Evolutionary conservation across 768 basidiomycete species (phyloP).

Genomic region (Strobilomyces dryophilus): DNA sequence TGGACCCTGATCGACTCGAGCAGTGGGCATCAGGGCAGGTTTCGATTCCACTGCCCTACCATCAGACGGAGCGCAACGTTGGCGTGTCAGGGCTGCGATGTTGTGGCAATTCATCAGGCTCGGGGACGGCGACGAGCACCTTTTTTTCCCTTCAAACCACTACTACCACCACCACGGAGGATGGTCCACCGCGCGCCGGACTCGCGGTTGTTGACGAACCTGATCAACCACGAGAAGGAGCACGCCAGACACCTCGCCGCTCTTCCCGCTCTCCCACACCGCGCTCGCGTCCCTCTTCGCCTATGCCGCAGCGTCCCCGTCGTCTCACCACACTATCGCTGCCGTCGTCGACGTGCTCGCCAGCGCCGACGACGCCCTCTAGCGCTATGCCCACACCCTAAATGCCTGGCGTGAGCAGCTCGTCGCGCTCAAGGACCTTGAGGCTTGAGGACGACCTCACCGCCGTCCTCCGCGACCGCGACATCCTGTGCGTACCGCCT

Average conservation of each 20-base stretch:
- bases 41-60: neutral
- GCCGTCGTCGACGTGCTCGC: conserved; percentile 56
- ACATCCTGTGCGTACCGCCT: conserved; percentile 63
- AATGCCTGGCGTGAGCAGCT: conserved; percentile 66
- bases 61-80: neutral
- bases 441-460: conserved; percentile 75
- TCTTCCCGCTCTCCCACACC: conserved; percentile 56
- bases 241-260: conserved; percentile 57
- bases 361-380: conserved; percentile 65
- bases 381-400: conserved; percentile 53
- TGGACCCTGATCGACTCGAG: too few relatives aligned
- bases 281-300: conserved; percentile 66
- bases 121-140: neutral
- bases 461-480: conserved; percentile 62
- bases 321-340: conserved; percentile 30
- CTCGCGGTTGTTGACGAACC: conserved; percentile 65
- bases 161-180: neutral
- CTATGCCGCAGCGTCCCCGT: conserved; percentile 63
- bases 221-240: conserved; percentile 68
- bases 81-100: neutral
- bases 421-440: conserved; percentile 54
- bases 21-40: too few relatives aligned
- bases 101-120: neutral
- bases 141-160: neutral
- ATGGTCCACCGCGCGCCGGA: conserved; percentile 77